Evolutionary conservation across 352 stramenopile genomes (phyloP).

Genomic region (Phytopythium cucurbitacearum): DNA sequence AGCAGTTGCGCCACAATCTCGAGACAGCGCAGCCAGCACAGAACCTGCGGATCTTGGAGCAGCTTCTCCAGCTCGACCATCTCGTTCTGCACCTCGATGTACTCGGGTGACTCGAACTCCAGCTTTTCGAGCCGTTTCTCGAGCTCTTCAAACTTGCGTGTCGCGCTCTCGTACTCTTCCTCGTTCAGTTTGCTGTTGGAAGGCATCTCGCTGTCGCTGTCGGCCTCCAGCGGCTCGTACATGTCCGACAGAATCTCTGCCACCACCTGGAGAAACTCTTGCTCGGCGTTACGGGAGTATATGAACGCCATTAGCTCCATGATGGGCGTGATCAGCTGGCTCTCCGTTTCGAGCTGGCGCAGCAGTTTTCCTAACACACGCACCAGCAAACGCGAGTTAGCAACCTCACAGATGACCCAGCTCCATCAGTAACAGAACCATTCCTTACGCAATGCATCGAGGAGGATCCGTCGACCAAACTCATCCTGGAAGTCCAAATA

Average conservation of each 20-base stretch:
- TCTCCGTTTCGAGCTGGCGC: conserved; percentile 50
- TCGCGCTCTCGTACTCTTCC: conserved; percentile 48
- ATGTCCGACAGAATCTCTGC: conserved; percentile 75
- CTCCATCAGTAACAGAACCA: neutral
- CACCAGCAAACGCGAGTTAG: conserved; percentile 1
- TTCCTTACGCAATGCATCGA: conserved; percentile 54
- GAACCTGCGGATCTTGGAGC: conserved; percentile 66
- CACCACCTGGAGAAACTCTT: conserved; percentile 76
- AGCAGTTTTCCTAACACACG: conserved; percentile 45
- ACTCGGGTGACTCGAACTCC: conserved; percentile 55
- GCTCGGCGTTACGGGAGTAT: conserved; percentile 58
- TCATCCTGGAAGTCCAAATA: conserved; percentile 79
- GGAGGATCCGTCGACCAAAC: conserved; percentile 65
- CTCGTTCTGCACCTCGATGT: conserved; percentile 52
- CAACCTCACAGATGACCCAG: conserved; percentile 2
- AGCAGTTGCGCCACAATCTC: conserved; percentile 73
- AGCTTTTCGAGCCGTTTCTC: conserved; percentile 53
- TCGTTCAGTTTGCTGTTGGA: conserved; percentile 32
- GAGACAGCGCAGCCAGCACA: conserved; percentile 66
- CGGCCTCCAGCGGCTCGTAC: conserved; percentile 59
- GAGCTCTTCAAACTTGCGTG: conserved; percentile 58
- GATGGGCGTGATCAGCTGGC: conserved; percentile 51
- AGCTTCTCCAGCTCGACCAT: conserved; percentile 62
- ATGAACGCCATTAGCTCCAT: conserved; percentile 79
- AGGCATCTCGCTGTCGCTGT: conserved; percentile 6